Conservation (phyloP, 2,329 filamentous ascomycete genomes). For the Claviceps sp. region DNA sequence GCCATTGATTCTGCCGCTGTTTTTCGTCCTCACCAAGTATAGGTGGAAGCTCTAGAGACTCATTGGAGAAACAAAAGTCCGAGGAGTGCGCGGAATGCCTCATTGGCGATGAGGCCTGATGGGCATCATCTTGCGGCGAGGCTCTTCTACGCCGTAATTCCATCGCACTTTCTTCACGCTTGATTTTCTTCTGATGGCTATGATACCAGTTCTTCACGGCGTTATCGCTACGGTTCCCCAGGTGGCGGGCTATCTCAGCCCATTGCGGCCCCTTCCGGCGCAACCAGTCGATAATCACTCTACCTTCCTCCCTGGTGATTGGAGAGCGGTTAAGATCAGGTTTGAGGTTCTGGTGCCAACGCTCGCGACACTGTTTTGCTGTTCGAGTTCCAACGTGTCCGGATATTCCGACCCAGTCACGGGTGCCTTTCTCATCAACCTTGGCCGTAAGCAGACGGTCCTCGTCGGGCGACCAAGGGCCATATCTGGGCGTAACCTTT, state of each 20-base stretch:
- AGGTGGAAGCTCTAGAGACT: too few relatives aligned
- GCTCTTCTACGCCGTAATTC: too few relatives aligned
- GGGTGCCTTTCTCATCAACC: slow-evolving; percentile 56
- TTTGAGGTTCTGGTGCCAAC: slow-evolving; percentile 89
- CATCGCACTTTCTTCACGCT: slow-evolving; percentile 21
- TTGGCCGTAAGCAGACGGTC: slow-evolving; percentile 58
- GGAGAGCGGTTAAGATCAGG: slow-evolving; percentile 61
- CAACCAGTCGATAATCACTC: slow-evolving; percentile 66
- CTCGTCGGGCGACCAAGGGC: slow-evolving; percentile 72
- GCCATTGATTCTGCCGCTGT: neutral
- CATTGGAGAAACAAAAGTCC: neutral
- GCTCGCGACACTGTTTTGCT: slow-evolving; percentile 89
- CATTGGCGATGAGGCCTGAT: neutral
- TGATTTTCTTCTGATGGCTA: slow-evolving; percentile 73
- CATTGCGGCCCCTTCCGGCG: slow-evolving; percentile 70
- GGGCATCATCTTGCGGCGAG: neutral
- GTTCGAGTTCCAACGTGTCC: slow-evolving; percentile 62
- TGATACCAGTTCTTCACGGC: slow-evolving; percentile 99
- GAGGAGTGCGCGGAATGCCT: neutral
- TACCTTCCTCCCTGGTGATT: slow-evolving; percentile 57
- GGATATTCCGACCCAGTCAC: slow-evolving; percentile 86
- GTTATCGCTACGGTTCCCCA: slow-evolving; percentile 83
- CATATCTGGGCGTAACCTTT: slow-evolving; percentile 32
- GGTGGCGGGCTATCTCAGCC: slow-evolving; percentile 78
- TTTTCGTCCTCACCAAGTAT: too few relatives aligned